Evolutionary conservation across 352 stramenopile genomes (phyloP).

Genomic region (Pythium dissotocum): DNA sequence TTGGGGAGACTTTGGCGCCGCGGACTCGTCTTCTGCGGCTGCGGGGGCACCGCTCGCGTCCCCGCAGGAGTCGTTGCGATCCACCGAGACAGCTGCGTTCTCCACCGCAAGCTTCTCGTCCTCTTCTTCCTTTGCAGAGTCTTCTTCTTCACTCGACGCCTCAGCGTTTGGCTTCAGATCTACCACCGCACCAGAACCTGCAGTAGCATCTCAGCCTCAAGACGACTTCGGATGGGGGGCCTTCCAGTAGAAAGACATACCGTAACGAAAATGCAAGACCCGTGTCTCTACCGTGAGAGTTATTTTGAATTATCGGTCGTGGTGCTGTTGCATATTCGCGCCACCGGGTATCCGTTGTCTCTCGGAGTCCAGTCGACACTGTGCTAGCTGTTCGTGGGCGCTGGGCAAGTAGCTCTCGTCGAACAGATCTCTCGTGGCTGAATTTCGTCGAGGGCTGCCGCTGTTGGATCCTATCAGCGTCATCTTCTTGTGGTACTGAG

Average conservation of each 20-base stretch:
- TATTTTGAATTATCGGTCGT: not conserved
- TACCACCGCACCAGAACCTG: not conserved
- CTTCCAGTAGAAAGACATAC: conserved; percentile 20
- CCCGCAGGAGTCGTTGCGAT: conserved; percentile 4
- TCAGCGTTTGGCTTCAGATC: conserved; percentile 7
- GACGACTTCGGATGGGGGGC: conserved; percentile 29
- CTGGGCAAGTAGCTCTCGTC: conserved; percentile 61
- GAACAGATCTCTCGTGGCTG: conserved; percentile 49
- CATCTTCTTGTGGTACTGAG: conserved; percentile 15
- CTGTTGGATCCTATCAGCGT: conserved; percentile 19
- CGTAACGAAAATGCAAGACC: not conserved
- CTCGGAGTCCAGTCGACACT: conserved; percentile 31
- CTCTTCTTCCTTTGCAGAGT: not conserved
- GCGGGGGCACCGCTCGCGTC: conserved; percentile 10
- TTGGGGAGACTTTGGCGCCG: conserved; percentile 11
- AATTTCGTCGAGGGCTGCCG: conserved; percentile 4
- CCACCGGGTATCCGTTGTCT: not conserved
- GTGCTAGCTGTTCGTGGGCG: conserved; percentile 54
- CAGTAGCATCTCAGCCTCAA: conserved; percentile 1
- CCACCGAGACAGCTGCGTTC: conserved; percentile 5
- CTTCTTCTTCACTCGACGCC: not conserved
- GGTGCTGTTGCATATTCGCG: not conserved
- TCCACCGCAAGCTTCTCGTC: not conserved
- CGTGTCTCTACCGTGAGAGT: not conserved
- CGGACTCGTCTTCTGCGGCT: not conserved